A percentile compares a stretch with the other conserved stretches of the same genome.
Evolutionary conservation across 129 eudicot genomes (phyloP).

Genomic region (Gnaphalium uliginosum): DNA sequence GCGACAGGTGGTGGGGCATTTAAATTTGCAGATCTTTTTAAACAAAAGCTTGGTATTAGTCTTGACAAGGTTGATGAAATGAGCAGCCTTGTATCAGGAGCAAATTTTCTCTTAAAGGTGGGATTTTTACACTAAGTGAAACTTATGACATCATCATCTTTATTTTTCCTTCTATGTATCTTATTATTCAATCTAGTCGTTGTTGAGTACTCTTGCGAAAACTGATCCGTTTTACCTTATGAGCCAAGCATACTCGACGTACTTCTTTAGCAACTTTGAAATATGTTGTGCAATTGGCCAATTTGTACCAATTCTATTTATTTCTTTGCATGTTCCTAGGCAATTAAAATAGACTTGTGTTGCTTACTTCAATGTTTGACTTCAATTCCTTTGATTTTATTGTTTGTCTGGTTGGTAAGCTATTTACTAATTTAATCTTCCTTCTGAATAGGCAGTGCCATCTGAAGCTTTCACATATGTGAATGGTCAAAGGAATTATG

Average conservation of each 20-base stretch:
- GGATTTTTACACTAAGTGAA: constrained; percentile 20
- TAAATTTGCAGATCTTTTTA: constrained; percentile 85
- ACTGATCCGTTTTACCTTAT: not conserved
- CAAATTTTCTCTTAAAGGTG: constrained; percentile 92
- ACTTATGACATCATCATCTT: constrained; percentile 17
- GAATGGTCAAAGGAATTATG: constrained; percentile 66
- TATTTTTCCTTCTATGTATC: constrained; percentile 17
- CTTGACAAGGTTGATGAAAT: constrained; percentile 95
- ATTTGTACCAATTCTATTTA: not conserved
- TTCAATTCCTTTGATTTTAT: not conserved
- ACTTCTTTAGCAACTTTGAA: not conserved
- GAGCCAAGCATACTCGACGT: not conserved
- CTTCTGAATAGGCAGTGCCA: constrained; percentile 65
- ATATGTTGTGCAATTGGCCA: constrained; percentile 1
- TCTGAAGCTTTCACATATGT: constrained; percentile 85
- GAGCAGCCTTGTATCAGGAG: constrained; percentile 91
- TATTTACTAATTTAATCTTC: constrained; percentile 23
- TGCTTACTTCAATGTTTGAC: not conserved
- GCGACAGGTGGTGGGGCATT: constrained; percentile 99
- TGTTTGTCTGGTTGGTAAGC: not conserved
- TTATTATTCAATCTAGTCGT: not conserved
- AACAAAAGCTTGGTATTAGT: constrained; percentile 69
- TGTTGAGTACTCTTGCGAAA: not conserved
- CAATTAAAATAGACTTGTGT: constrained; percentile 9
- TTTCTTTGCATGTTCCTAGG: not conserved